Conservation (phyloP, 2,329 filamentous ascomycete genomes). For the Fusarium sp. region DNA sequence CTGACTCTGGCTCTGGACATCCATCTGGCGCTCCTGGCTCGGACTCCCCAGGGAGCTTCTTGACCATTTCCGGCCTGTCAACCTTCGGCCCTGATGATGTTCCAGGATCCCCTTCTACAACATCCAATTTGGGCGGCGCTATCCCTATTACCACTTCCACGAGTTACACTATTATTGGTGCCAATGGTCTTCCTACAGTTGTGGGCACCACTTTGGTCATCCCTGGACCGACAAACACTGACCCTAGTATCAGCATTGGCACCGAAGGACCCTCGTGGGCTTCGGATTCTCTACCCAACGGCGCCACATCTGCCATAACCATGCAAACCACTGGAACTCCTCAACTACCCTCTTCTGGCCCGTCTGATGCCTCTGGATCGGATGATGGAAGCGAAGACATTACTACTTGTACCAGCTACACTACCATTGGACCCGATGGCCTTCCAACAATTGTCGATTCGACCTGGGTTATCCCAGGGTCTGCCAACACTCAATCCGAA, state of each 20-base stretch:
- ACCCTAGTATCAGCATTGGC: slow-evolving; percentile 14
- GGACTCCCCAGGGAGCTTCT: slow-evolving; percentile 1
- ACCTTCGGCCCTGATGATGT: slow-evolving; percentile 8
- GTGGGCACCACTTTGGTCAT: slow-evolving; percentile 47
- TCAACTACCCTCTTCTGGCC: not conserved
- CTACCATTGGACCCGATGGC: slow-evolving; percentile 35
- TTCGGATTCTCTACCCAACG: slow-evolving; percentile 29
- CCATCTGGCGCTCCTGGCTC: slow-evolving; percentile 5
- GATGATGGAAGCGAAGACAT: slow-evolving; percentile 11
- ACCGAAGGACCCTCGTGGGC: slow-evolving; percentile 15
- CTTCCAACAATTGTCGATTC: slow-evolving; percentile 45
- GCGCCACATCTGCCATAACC: slow-evolving; percentile 12
- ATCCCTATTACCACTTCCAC: slow-evolving; percentile 40
- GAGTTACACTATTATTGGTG: slow-evolving; percentile 42
- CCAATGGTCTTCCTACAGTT: slow-evolving; percentile 41
- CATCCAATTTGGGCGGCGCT: not conserved
- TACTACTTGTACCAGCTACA: slow-evolving; percentile 41
- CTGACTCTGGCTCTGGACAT: slow-evolving; percentile 3
- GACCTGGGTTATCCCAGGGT: slow-evolving; percentile 44
- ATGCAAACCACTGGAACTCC: slow-evolving; percentile 15
- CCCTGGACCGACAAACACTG: slow-evolving; percentile 36
- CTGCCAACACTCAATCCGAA: slow-evolving; percentile 30
- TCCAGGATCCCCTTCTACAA: not conserved
- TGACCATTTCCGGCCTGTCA: slow-evolving; percentile 7
- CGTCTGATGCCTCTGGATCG: slow-evolving; percentile 8